These are phyloP conservation scores for Aegilops sharonensis DNA, from an alignment of 176 grass and related monocot genomes.

Conservation along the genomic window DNA sequence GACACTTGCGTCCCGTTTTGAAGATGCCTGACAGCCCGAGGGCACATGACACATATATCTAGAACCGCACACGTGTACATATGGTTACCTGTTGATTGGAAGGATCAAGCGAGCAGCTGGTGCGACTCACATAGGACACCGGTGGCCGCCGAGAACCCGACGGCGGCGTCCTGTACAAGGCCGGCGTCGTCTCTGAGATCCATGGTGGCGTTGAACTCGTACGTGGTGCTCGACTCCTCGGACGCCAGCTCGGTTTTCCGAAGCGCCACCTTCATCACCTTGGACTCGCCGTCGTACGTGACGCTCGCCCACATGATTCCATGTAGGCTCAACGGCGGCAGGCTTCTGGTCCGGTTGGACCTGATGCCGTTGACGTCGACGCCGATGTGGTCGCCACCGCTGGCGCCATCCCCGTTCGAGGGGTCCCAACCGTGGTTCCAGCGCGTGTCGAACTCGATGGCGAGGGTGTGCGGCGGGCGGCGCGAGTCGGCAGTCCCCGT, in stretches of 20 bases:
- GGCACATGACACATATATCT: too few relatives aligned
- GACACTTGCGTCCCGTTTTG: too few relatives aligned
- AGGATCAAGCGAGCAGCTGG: slow-evolving; percentile 16
- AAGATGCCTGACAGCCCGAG: too few relatives aligned
- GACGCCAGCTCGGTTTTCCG: neutral
- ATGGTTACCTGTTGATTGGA: neutral
- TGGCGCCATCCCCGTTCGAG: neutral
- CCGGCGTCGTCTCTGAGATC: neutral
- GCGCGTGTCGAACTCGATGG: slow-evolving; percentile 7
- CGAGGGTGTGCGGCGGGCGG: neutral
- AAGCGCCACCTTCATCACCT: neutral
- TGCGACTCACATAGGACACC: neutral
- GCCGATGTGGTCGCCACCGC: neutral
- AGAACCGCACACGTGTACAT: too few relatives aligned
- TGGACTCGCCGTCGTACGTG: neutral
- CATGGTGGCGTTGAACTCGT: neutral
- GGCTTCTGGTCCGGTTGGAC: neutral
- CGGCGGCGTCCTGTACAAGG: neutral
- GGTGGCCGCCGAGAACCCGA: slow-evolving; percentile 14
- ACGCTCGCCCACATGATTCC: neutral
- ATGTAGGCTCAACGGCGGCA: neutral
- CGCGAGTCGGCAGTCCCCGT: neutral
- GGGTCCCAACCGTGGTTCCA: neutral
- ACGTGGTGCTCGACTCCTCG: neutral
- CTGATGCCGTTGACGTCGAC: neutral